Conservation (phyloP, 2,329 filamentous ascomycete species). For the Penicillium sp. region DNA sequence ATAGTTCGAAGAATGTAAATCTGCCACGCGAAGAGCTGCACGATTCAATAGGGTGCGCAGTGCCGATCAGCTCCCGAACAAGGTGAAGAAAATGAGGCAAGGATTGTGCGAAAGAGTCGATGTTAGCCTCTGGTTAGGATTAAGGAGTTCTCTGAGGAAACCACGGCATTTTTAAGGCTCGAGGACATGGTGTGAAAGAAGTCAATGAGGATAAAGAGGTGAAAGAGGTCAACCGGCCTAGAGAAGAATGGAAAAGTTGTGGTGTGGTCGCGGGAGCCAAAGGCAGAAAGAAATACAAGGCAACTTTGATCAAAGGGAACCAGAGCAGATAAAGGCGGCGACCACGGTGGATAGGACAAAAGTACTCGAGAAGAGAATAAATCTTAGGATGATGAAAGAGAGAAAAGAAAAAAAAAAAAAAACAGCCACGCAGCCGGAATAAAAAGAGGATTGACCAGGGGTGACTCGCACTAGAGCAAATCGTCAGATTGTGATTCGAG, state of each 20-base stretch:
- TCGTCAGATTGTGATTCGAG: slow-evolving; percentile 7
- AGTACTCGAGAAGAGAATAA: not conserved
- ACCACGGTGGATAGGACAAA: not conserved
- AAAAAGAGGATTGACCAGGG: not conserved
- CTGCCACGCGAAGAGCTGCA: slow-evolving; percentile 10
- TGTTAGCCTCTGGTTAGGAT: slow-evolving; percentile 15
- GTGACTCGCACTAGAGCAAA: not conserved
- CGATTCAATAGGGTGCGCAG: not conserved
- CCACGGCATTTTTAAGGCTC: not conserved
- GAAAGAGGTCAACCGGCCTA: not conserved
- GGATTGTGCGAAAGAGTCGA: not conserved
- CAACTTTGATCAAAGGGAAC: not conserved
- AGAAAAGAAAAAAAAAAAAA: not conserved
- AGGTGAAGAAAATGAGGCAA: not conserved
- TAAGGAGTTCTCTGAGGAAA: not conserved
- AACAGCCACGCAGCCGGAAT: slow-evolving; percentile 3
- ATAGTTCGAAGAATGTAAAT: slow-evolving; percentile 16
- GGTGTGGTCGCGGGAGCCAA: slow-evolving; percentile 5
- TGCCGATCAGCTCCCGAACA: slow-evolving; percentile 11
- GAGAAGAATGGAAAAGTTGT: not conserved
- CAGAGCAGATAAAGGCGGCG: slow-evolving; percentile 1
- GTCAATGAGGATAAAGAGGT: not conserved
- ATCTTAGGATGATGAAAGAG: not conserved
- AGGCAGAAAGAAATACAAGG: slow-evolving; percentile 5
- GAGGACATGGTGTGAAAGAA: slow-evolving; percentile 7